Percentiles rank a stretch among this genome's conserved stretches.
phyloP scores from a whole-genome alignment of 2,329 filamentous ascomycete genomes.

The Coleophoma cylindrospora region DNA sequence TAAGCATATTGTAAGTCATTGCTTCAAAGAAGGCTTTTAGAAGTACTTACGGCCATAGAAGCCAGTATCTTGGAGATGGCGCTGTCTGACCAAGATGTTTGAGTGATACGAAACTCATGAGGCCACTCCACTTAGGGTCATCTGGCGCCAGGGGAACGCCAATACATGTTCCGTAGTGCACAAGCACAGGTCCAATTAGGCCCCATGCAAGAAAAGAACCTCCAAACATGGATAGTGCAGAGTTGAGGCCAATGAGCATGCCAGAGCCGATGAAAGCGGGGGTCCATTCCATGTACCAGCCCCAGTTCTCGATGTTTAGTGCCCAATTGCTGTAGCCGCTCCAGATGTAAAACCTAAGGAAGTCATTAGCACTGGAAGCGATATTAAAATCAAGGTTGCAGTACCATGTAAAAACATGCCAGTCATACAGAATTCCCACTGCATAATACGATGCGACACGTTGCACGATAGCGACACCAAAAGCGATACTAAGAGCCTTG shows the following conservation, averaged over 20 bases:
- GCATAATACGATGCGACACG: slow-evolving; percentile 55
- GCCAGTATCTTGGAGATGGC: slow-evolving; percentile 45
- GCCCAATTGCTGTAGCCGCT: slow-evolving; percentile 43
- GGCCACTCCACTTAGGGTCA: slow-evolving; percentile 34
- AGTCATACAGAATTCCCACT: slow-evolving; percentile 54
- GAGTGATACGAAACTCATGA: slow-evolving; percentile 34
- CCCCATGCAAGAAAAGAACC: slow-evolving; percentile 40
- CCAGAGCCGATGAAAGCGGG: slow-evolving; percentile 54
- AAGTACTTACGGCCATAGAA: slow-evolving; percentile 36
- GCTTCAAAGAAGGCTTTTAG: background rate
- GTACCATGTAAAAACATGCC: slow-evolving; percentile 44
- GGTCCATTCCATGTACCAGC: slow-evolving; percentile 54
- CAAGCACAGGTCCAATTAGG: slow-evolving; percentile 51
- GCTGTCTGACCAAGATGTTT: slow-evolving; percentile 31
- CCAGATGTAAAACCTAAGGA: slow-evolving; percentile 42
- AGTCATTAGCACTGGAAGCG: slow-evolving; percentile 28
- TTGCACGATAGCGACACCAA: slow-evolving; percentile 42
- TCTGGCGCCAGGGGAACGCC: slow-evolving; percentile 28
- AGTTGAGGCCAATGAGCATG: slow-evolving; percentile 47
- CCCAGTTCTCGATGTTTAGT: slow-evolving; percentile 53
- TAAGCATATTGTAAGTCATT: background rate
- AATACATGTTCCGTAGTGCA: slow-evolving; percentile 45
- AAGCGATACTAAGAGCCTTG: slow-evolving; percentile 46
- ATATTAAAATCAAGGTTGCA: slow-evolving; percentile 3
- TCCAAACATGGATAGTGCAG: slow-evolving; percentile 50